These are phyloP conservation scores for Stentor coeruleus DNA, from an alignment of 73 alveolate genomes.

Conservation along the genomic window DNA sequence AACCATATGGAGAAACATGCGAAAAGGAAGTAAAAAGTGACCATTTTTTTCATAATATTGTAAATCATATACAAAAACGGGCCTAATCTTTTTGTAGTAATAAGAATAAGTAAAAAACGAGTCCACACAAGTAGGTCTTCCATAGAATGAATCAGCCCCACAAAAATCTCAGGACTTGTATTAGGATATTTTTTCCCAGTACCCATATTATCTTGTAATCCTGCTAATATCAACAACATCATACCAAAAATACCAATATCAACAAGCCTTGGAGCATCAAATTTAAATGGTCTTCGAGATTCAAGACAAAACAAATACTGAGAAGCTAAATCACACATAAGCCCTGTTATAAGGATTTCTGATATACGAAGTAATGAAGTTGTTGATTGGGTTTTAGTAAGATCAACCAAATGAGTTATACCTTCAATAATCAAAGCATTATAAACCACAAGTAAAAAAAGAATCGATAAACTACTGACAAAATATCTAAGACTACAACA, in stretches of 20 bases:
- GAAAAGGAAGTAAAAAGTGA: not conserved
- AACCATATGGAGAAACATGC: not conserved
- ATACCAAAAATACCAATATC: not conserved
- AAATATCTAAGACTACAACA: conserved; percentile 13
- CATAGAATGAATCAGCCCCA: conserved; percentile 13
- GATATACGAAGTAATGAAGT: not conserved
- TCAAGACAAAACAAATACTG: not conserved
- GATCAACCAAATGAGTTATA: not conserved
- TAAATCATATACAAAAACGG: conserved; percentile 25
- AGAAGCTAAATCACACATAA: not conserved
- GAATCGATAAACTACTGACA: not conserved
- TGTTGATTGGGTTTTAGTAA: not conserved
- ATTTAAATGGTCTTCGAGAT: conserved; percentile 4
- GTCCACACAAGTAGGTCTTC: not conserved
- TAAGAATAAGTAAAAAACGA: not conserved
- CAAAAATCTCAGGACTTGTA: not conserved
- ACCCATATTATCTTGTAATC: conserved; percentile 5
- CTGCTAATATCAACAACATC: not conserved
- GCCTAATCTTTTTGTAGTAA: conserved; percentile 24
- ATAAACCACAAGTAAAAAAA: not conserved
- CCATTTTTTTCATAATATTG: not conserved
- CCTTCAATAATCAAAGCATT: not conserved
- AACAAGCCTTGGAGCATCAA: not conserved
- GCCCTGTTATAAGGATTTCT: conserved; percentile 3
- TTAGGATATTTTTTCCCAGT: not conserved